Evolutionary conservation across 2,329 filamentous ascomycete genomes (phyloP).

Genomic region (Macrophomina pseudophaseolina): DNA sequence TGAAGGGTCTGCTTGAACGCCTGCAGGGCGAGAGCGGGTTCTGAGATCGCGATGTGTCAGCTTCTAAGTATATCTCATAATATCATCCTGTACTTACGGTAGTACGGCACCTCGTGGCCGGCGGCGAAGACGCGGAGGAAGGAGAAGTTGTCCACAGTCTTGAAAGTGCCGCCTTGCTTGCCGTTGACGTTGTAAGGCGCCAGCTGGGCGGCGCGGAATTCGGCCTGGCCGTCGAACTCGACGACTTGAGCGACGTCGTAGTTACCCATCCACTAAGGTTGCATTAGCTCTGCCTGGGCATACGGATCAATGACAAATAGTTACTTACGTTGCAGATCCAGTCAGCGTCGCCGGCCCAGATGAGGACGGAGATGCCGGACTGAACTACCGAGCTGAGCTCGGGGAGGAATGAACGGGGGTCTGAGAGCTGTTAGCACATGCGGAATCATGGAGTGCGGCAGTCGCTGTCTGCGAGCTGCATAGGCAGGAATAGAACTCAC

Average conservation of each 20-base stretch:
- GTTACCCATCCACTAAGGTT: constrained; percentile 42
- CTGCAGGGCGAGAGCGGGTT: constrained; percentile 52
- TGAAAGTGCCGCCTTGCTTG: constrained; percentile 55
- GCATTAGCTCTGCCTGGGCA: no score
- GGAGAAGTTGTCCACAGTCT: constrained; percentile 56
- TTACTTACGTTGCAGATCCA: constrained; percentile 47
- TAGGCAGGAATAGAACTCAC: not conserved
- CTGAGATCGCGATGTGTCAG: constrained; percentile 29
- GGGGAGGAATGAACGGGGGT: constrained; percentile 22
- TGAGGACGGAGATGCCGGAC: constrained; percentile 7
- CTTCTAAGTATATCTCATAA: not conserved
- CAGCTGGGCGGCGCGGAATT: constrained; percentile 48
- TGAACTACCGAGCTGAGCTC: constrained; percentile 24
- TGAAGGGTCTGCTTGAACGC: constrained; percentile 55
- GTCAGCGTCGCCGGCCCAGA: constrained; percentile 50
- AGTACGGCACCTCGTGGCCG: constrained; percentile 49
- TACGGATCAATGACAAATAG: no score
- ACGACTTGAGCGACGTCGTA: constrained; percentile 52
- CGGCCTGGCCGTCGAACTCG: constrained; percentile 46
- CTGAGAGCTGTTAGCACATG: not conserved
- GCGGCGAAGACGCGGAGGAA: constrained; percentile 57
- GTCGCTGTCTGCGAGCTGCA: no score
- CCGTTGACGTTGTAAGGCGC: constrained; percentile 57
- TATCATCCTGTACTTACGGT: constrained; percentile 31
- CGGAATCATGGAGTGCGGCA: no score